Evolutionary conservation across 306 rosid genomes (phyloP), one percentile per base, ranked within the genome.

Genomic region (Cicer pinnatifidum): DNA sequence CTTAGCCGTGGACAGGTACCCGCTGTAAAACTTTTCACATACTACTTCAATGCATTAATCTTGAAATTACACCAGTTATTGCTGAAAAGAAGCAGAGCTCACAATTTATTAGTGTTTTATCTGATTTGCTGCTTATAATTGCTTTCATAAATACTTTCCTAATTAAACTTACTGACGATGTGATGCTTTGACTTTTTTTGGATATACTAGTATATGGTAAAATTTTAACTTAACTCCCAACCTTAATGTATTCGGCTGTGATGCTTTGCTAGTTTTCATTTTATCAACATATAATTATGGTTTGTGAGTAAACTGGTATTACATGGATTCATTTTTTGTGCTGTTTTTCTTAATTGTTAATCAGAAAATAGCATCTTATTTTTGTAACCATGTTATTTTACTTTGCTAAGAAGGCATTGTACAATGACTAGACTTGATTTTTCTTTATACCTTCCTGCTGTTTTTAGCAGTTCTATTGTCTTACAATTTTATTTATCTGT

Each of bases 1-100:
- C 99, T 95, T 85, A 91, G 97, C 78, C 97, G 99, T n/a, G 99
- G 99, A 68, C 99, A 95, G 99, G 99, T 95, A 83, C 69, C 46
- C 1, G 15, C 44, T 53, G 11, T 53, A 71, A 60, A 59, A 72
- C 47, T 35, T 81, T 12, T 15, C 39, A 38, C 64, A 73, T 43
- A 7, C 45, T 45, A 45, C n/a, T 66, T 44, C 11, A 11, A 45
- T 66, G 37, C 72, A 33, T 13, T 41, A n/a, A 53, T 63, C 16
- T 72, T 82, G 43, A 58, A 17, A 12, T 66, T 47, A 37, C 45
- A 6, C 48, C 52, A 41, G 20, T 67, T 52, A 43, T 4, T 39
- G 46, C 39, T 16, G 5, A 37, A 61, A 68, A 52, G 40, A 51
- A 47, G 45, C 56, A 41, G 41, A 71, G 35, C 48, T 23, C 45